Base-by-base conservation (phyloP, 2,329 filamentous ascomycete species). In the Kalmusia sp. region DNA sequence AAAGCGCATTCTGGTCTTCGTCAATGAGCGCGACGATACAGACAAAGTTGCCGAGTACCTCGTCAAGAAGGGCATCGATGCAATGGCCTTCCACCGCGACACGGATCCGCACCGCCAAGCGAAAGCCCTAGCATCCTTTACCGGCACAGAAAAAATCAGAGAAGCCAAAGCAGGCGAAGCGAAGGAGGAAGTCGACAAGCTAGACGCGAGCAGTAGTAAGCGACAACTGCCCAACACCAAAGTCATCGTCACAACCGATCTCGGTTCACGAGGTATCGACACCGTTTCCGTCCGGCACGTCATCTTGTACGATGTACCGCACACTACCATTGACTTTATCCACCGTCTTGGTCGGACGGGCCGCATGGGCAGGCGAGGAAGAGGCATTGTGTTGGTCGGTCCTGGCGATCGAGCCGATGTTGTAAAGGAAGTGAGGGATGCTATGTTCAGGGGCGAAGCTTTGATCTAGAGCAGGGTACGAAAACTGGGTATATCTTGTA, bases 271-370 rank as follows among this genome's bases (percentile, higher is more conserved):
- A 62, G 95, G 95, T 58, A 96, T 99, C 65, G 95, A 99, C 74
- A 99, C 95, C 0, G 77, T 97, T 25, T 89, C 91, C 15, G 93
- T 98, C 15, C 85, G 91, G 52, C 91, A 96, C 62, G 95, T 99
- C 47, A 88, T 99, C 49, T 78, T 99, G 22, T 98, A 96, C 74
- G 92, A 99, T 71, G 93, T 99, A n/a, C 95, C 95, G 4, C 93
- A 98, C 71, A 96, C 91, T 0, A 96, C 92, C 0, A 96, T 99
- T 55, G 96, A 99, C 75, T 99, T 99, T 68, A 97, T 99, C 68
- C 96, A 99, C 75, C 89, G 96, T 14, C 85, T 98, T 4, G 95
- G 95, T 14, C 85, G 95, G 52, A 92, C 95, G 1, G 95, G 95
- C 0, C 85, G 95, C 28, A 98, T 98, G 92, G 92, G 92, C 2